Conservation (phyloP, 768 basidiomycete species). For the Dacryopinax spathularia region DNA sequence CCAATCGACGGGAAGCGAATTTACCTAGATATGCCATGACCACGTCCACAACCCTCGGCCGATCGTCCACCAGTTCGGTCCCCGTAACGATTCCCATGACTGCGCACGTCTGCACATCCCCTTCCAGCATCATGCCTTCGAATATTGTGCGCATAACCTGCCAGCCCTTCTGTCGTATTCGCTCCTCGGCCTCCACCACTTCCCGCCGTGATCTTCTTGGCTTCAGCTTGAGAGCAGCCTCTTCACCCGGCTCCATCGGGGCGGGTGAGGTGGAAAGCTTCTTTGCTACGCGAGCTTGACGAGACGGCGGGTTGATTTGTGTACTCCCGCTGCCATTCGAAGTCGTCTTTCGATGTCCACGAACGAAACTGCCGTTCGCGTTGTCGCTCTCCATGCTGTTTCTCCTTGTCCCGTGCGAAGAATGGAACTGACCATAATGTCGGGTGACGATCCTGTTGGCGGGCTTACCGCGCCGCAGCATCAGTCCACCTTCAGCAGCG, state of each 20-base stretch:
- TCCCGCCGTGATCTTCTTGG: not conserved
- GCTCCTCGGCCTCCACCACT: conserved; percentile 1
- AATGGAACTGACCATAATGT: not conserved
- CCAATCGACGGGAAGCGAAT: conserved; percentile 11
- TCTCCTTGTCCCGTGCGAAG: not conserved
- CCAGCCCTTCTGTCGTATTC: conserved; percentile 5
- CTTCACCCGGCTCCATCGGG: not conserved
- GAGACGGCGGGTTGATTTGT: not conserved
- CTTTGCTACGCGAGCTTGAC: not conserved
- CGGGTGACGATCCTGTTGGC: not conserved
- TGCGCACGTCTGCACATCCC: conserved; percentile 7
- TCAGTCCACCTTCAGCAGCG: not conserved
- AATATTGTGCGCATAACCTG: not conserved
- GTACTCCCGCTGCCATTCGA: not conserved
- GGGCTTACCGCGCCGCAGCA: not conserved
- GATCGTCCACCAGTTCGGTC: conserved; percentile 19
- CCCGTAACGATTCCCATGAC: conserved; percentile 21
- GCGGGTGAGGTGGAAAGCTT: not conserved
- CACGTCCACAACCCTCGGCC: conserved; percentile 33
- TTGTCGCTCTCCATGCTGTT: conserved; percentile 1
- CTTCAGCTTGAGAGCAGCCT: not conserved
- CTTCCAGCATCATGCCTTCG: conserved; percentile 4
- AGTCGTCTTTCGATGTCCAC: not conserved
- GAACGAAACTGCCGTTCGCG: not conserved
- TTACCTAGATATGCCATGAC: conserved; percentile 62